Evolutionary conservation across 164 flowering plant genomes (phyloP).

Genomic region (Stephania yunnanensis): DNA sequence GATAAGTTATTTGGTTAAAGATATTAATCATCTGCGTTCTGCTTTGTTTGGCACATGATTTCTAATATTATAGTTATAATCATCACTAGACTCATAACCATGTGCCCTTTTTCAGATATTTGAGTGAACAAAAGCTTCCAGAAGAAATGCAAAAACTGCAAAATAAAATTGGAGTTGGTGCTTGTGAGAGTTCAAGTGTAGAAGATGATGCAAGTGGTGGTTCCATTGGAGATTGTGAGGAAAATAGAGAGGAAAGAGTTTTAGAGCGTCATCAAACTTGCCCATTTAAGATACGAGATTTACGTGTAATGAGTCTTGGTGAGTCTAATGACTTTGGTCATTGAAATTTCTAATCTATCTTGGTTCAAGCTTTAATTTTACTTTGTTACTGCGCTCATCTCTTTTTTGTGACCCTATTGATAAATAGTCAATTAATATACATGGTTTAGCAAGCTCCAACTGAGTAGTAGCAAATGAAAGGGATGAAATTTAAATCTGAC

Average conservation of each 20-base stretch:
- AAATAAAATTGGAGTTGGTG: conserved; percentile 29
- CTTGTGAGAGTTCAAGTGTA: conserved; percentile 32
- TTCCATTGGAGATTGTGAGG: conserved; percentile 33
- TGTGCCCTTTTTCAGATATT: conserved; percentile 45
- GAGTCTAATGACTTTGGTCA: conserved; percentile 37
- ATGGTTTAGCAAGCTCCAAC: too few species aligned
- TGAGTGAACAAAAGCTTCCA: conserved; percentile 68
- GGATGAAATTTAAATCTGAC: too few species aligned
- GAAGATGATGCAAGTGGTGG: conserved; percentile 37
- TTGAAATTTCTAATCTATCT: background rate
- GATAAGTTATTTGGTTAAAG: background rate
- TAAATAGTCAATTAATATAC: background rate
- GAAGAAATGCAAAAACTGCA: conserved; percentile 51
- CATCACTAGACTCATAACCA: background rate
- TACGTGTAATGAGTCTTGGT: conserved; percentile 62
- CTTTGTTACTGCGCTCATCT: background rate
- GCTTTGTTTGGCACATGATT: background rate
- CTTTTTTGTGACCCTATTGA: background rate
- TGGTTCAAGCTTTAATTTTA: background rate
- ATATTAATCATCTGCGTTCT: background rate
- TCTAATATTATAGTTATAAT: background rate
- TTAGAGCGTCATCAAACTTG: conserved; percentile 17
- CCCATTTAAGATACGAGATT: conserved; percentile 50
- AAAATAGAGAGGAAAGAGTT: conserved; percentile 20
- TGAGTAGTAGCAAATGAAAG: too few species aligned